Base-by-base conservation (phyloP, 768 basidiomycete genomes). In the Podaxis sp. region DNA sequence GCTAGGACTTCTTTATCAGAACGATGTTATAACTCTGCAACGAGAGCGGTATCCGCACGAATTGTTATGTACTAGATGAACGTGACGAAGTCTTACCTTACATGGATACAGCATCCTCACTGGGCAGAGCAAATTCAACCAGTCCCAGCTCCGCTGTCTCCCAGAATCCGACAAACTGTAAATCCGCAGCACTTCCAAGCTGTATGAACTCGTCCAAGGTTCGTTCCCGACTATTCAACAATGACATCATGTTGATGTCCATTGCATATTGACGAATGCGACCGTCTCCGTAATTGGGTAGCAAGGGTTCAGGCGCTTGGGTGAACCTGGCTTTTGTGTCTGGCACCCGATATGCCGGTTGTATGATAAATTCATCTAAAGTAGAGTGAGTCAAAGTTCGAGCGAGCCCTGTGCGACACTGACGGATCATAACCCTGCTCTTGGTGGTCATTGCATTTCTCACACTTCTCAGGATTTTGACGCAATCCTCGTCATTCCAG, bases 271-370 rank as follows among this genome's bases (percentile, higher is more conserved):
- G 69, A 4, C 75, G 67, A 37, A 76, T 67, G 44, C 69, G 70
- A 1, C 77, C 81, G 5, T 74, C 71, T 16, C 79, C 80, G 55
- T 76, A 82, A 65, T 82, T 82, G 4, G 81, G 73, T 1, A 82
- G 70, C 52, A 84, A 67, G 0, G 79, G 82, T 55, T 76, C 74
- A 0, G 80, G 81, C 0, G 78, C 80, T 62, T 70, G 63, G 47
- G 36, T 38, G 54, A 40, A 63, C 13, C 11, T 44, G 9, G 59
- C 53, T 48, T 55, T 46, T 6, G 3, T 18, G 7, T 54, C 51
- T 27, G 52, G 55, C 25, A 63, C 59, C 14, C 67, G 61, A 18
- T 66, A 64, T 2, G 68, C 68, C 47, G 70, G 66, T 58, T 73
- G 74, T 5, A 78, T 64, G 32, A 77, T 69, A 61, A 70, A 73